Percentiles rank a stretch among this genome's conserved stretches.
Evolutionary conservation across 2,329 filamentous ascomycete genomes (phyloP).

Genomic region (Colletotrichum graminicola): DNA sequence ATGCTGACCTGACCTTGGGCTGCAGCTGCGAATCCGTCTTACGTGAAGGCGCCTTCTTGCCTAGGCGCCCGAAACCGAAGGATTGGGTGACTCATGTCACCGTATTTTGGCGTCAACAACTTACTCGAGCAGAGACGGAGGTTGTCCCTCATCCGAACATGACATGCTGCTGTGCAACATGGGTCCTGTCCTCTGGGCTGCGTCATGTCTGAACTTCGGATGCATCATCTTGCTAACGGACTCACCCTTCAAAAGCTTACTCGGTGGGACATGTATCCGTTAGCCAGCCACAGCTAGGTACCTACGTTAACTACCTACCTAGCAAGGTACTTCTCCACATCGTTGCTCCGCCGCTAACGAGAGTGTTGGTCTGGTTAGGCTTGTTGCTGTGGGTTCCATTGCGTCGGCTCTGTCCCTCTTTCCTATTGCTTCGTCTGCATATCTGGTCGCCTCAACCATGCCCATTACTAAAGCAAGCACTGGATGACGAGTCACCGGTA

Average conservation of each 20-base stretch:
- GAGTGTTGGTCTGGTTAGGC: not conserved
- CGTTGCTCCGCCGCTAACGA: not conserved
- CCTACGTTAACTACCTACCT: too few relatives aligned
- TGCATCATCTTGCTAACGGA: constrained; percentile 1
- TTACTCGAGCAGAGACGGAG: constrained; percentile 6
- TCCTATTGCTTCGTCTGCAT: constrained; percentile 8
- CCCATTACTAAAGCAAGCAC: not conserved
- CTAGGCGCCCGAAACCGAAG: not conserved
- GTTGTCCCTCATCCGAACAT: constrained; percentile 20
- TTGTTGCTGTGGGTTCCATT: not conserved
- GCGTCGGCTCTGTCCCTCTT: not conserved
- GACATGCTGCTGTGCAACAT: not conserved
- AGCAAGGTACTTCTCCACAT: not conserved
- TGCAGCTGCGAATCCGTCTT: constrained; percentile 12
- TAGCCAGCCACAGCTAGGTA: too few relatives aligned
- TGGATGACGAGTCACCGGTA: constrained; percentile 29
- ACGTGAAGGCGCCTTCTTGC: constrained; percentile 4
- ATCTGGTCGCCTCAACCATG: not conserved
- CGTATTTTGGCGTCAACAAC: not conserved
- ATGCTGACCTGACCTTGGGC: constrained; percentile 6
- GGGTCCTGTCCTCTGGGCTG: not conserved
- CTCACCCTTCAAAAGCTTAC: constrained; percentile 19
- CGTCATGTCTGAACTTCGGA: not conserved
- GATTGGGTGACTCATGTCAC: constrained; percentile 24
- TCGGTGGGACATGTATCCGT: not conserved